A percentile compares a stretch with the other conserved stretches of the same genome.
phyloP scores from a whole-genome alignment of 2,329 filamentous ascomycete species.

The Microdochium bolleyi region DNA sequence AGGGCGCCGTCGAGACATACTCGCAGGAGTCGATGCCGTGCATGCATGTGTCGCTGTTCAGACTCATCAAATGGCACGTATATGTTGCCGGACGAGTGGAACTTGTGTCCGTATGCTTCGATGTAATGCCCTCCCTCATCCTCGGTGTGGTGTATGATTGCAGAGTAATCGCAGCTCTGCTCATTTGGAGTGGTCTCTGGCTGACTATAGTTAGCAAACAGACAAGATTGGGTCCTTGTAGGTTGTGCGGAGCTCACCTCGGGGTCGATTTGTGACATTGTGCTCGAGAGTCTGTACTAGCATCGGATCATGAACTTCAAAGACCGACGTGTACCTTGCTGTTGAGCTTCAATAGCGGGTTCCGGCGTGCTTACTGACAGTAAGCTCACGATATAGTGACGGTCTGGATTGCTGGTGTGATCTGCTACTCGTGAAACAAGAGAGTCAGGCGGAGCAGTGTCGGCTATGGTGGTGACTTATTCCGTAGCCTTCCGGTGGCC shows the following conservation, averaged over 20 bases:
- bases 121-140: constrained; percentile 9
- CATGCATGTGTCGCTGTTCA: constrained; percentile 16
- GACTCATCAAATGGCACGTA: constrained; percentile 19
- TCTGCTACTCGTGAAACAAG: no score
- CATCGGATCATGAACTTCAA: no score
- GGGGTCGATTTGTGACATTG: not conserved
- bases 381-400: no score
- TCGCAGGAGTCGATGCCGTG: constrained; percentile 15
- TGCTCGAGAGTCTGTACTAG: not conserved
- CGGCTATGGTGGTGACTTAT: no score
- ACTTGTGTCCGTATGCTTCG: constrained; percentile 18
- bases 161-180: not conserved
- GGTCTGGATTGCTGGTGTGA: no score
- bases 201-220: not conserved
- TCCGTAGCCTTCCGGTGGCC: no score
- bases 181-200: not conserved
- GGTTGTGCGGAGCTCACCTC: not conserved
- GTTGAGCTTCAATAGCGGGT: no score
- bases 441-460: no score
- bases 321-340: no score
- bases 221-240: not conserved
- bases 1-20: constrained; percentile 18
- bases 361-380: no score
- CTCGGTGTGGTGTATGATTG: not conserved
- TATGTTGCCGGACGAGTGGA: constrained; percentile 17